Evolutionary conservation across 2,329 filamentous ascomycete species (phyloP).

Genomic region (Aspergillaceae sp.): DNA sequence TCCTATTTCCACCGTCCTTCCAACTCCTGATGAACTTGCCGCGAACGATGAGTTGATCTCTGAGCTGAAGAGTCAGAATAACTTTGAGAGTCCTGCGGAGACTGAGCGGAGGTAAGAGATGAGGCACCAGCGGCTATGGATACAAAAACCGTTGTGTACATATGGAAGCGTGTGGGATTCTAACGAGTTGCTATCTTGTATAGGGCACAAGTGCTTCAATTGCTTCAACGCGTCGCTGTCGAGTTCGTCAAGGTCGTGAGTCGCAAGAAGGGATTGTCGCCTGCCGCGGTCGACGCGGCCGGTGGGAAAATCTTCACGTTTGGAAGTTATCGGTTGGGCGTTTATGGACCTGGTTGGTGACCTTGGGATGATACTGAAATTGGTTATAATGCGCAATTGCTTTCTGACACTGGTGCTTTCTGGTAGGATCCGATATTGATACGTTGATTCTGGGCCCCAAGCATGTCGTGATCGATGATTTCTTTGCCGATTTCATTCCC

Average conservation of each 20-base stretch:
- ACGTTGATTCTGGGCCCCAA: conserved; percentile 87
- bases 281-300: conserved; percentile 69
- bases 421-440: conserved; percentile 84
- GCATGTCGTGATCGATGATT: conserved; percentile 81
- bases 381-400: too few species aligned
- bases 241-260: conserved; percentile 83
- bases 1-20: conserved; percentile 68
- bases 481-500: conserved; percentile 81
- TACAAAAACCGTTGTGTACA: background rate
- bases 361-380: background rate
- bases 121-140: background rate
- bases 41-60: conserved; percentile 71
- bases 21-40: conserved; percentile 66
- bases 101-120: conserved; percentile 64
- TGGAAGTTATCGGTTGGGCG: conserved; percentile 88
- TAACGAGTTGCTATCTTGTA: conserved; percentile 6
- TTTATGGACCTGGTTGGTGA: conserved; percentile 65
- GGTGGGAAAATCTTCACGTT: conserved; percentile 93
- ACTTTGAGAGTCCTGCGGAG: conserved; percentile 77
- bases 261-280: conserved; percentile 61
- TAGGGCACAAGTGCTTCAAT: conserved; percentile 63
- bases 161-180: background rate
- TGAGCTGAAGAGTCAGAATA: conserved; percentile 80
- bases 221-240: conserved; percentile 69
- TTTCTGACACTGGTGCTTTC: background rate